Evolutionary conservation across 345 rosid genomes (phyloP).

Genomic region (Kandelia obovata): DNA sequence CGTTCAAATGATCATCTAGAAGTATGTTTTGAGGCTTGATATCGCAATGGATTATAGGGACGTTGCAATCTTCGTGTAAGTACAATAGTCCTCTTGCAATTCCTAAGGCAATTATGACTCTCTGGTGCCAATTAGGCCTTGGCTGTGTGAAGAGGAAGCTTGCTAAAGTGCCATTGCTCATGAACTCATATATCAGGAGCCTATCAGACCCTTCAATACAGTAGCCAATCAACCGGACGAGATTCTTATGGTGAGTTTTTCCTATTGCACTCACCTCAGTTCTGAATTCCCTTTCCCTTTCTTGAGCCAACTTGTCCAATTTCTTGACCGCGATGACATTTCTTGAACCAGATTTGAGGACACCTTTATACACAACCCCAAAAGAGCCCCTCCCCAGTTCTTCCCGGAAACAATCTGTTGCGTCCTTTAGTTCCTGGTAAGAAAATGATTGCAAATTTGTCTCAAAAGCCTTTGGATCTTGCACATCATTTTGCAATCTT

Average conservation of each 20-base stretch:
- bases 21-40: conserved; percentile 20
- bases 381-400: conserved; percentile 7
- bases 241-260: conserved; percentile 4
- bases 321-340: neutral
- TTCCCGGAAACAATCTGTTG: conserved; percentile 35
- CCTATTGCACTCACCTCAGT: conserved; percentile 7
- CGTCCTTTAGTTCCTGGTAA: conserved; percentile 4
- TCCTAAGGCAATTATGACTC: conserved; percentile 7
- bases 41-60: conserved; percentile 16
- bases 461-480: neutral
- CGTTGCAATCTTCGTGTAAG: conserved; percentile 14
- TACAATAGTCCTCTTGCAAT: conserved; percentile 15
- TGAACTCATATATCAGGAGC: neutral
- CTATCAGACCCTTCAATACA: neutral
- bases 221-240: neutral
- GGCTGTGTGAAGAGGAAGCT: neutral
- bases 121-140: conserved; percentile 2
- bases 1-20: neutral
- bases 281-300: neutral
- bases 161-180: conserved; percentile 5
- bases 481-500: neutral
- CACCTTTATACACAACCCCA: conserved; percentile 16
- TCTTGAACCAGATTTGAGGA: neutral
- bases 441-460: neutral
- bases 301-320: too few species aligned